These are phyloP conservation scores for Teratosphaeria nubilosa DNA, from an alignment of 2,329 filamentous ascomycete genomes.

Conservation along the genomic window DNA sequence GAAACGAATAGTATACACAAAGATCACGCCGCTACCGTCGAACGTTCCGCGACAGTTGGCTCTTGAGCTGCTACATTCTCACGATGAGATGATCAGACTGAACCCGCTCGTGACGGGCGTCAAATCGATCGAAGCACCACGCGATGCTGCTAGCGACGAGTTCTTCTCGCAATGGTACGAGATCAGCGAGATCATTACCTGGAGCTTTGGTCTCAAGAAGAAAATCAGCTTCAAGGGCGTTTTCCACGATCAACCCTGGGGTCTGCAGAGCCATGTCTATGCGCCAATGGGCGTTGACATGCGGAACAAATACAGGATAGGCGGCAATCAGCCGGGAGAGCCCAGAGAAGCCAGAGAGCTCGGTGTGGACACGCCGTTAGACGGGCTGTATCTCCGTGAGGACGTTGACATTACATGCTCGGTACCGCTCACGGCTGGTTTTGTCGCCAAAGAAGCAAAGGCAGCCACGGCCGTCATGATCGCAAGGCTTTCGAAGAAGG, in stretches of 20 bases:
- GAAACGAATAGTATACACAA: conserved; percentile 57
- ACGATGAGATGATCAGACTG: conserved; percentile 57
- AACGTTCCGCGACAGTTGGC: conserved; percentile 63
- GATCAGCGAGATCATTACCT: conserved; percentile 59
- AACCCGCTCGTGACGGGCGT: conserved; percentile 58
- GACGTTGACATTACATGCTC: conserved; percentile 64
- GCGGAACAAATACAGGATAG: conserved; percentile 58
- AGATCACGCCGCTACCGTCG: conserved; percentile 59
- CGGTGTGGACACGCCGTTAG: conserved; percentile 52
- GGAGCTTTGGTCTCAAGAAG: conserved; percentile 55
- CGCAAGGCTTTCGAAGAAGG: conserved; percentile 59
- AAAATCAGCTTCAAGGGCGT: conserved; percentile 60
- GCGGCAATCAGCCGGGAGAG: conserved; percentile 60
- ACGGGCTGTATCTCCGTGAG: conserved; percentile 58
- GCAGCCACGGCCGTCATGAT: conserved; percentile 59
- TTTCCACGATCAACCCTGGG: conserved; percentile 64
- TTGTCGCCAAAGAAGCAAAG: conserved; percentile 58
- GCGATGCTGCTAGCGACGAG: conserved; percentile 58
- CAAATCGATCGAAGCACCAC: conserved; percentile 55
- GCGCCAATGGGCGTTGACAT: conserved; percentile 57
- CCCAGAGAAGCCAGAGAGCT: conserved; percentile 52
- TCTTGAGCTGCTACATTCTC: conserved; percentile 56
- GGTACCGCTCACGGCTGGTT: conserved; percentile 44
- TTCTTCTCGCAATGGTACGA: conserved; percentile 53
- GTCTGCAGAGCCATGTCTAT: conserved; percentile 61